Evolutionary conservation across 768 basidiomycete genomes (phyloP).

Genomic region (Lentinus brumalis): DNA sequence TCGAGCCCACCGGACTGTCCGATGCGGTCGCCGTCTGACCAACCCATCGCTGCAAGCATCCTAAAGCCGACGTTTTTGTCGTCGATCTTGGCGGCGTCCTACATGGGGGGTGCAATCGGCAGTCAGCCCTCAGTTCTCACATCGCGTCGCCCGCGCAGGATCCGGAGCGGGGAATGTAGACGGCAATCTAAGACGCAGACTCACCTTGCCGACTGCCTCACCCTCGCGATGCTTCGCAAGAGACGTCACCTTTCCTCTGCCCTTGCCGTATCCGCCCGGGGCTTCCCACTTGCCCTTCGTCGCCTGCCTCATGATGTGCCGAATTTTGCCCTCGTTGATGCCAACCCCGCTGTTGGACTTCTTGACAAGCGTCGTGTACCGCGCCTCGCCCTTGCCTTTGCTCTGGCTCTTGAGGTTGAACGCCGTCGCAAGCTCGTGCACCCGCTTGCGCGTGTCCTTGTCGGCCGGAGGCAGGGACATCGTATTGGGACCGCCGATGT

Average conservation of each 20-base stretch:
- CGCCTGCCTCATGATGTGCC: constrained; percentile 39
- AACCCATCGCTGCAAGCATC: constrained; percentile 90
- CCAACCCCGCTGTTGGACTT: constrained; percentile 57
- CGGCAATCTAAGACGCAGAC: constrained; percentile 16
- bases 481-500: constrained; percentile 49
- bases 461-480: constrained; percentile 81
- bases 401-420: constrained; percentile 82
- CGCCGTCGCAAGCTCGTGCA: constrained; percentile 79
- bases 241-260: constrained; percentile 38
- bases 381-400: constrained; percentile 62
- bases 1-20: constrained; percentile 68
- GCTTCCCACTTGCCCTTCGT: constrained; percentile 29
- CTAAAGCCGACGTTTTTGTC: constrained; percentile 82
- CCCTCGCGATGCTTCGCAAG: constrained; percentile 66
- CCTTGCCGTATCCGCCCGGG: constrained; percentile 27
- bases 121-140: not conserved
- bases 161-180: not conserved
- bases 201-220: constrained; percentile 82
- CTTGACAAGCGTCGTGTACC: constrained; percentile 80
- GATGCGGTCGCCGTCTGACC: constrained; percentile 81
- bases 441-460: constrained; percentile 65
- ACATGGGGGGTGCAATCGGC: constrained; percentile 4
- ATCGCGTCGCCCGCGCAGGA: not conserved
- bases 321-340: constrained; percentile 65
- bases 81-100: constrained; percentile 83